Evolutionary conservation across 768 basidiomycete species (phyloP), one percentile per base, ranked within the genome.

Genomic region (Calvatia gigantea): DNA sequence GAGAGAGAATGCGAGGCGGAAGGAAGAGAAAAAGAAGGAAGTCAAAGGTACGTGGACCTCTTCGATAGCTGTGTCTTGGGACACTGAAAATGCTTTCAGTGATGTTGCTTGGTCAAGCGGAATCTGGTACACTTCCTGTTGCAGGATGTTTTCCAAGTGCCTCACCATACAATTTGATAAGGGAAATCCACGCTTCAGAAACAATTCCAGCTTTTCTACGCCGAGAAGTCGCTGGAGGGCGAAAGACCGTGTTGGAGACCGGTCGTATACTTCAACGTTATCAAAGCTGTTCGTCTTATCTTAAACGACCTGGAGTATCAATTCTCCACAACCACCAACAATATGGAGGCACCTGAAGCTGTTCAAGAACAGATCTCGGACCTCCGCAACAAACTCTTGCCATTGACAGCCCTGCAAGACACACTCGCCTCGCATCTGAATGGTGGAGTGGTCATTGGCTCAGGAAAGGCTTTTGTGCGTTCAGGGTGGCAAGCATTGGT

Each of bases 151-250:
- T 23, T n/a, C 27, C 4, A 15, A 43, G 7, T 25, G 2, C 5
- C 42, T 42, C 25, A 43, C 31, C 27, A 14, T 5, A 41, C 23
- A 11, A 32, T 21, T 21, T 48, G 19, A 31, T 48, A 71, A n/a
- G 89, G 89, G 33, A 93, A 93, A 69, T 90, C 89, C 2, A 92
- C 91, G 2, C 76, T 92, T 11, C 87, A 87, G 64, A 91, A 91
- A 64, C 89, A 92, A 67, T 89, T 92, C 64, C 89, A 92, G 64
- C 76, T 91, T 0, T 86, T 84, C 70, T 90, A 91, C 63, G 84
- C 89, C 6, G 84, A 87, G 2, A 76, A 80, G 55, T 73, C 84
- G 0, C 79, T 92, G 32, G 87, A 91, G 41, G 71, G 76, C 48
- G 86, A 88, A 70, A 83, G 87, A 21, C 79, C 84, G 0, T 83